phyloP scores from a whole-genome alignment of 495 filamentous ascomycete genomes.

The Penicillium tannophilum region DNA sequence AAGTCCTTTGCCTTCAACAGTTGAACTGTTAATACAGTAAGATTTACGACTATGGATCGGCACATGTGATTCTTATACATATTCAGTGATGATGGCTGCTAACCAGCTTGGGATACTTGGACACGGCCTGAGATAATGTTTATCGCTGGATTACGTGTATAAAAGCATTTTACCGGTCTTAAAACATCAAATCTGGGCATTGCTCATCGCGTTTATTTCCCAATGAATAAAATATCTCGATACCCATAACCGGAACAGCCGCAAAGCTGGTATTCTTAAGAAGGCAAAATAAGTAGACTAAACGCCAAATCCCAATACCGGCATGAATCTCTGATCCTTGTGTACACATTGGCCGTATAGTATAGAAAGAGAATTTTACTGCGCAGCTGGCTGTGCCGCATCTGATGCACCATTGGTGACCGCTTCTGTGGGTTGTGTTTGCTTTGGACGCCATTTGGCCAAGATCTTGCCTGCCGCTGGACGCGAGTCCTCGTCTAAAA shows the following conservation, averaged over 20 bases:
- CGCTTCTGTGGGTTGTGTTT: slow-evolving; percentile 17
- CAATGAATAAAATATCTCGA: no score
- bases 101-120: no score
- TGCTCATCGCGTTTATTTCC: no score
- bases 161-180: no score
- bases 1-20: no score
- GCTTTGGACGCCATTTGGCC: slow-evolving; percentile 44
- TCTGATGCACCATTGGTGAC: slow-evolving; percentile 13
- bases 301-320: not conserved
- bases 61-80: no score
- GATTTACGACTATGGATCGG: no score
- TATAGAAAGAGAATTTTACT: not conserved
- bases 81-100: no score
- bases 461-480: slow-evolving; percentile 47
- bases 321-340: not conserved
- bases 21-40: no score
- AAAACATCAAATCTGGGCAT: no score
- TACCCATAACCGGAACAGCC: not conserved
- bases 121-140: no score
- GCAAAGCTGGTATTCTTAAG: not conserved
- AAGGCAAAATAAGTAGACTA: not conserved
- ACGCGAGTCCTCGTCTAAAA: slow-evolving; percentile 48
- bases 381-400: not conserved
- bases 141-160: no score
- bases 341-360: not conserved